phyloP scores from a whole-genome alignment of 2,329 filamentous ascomycete species.

The Fusarium tricinctum region DNA sequence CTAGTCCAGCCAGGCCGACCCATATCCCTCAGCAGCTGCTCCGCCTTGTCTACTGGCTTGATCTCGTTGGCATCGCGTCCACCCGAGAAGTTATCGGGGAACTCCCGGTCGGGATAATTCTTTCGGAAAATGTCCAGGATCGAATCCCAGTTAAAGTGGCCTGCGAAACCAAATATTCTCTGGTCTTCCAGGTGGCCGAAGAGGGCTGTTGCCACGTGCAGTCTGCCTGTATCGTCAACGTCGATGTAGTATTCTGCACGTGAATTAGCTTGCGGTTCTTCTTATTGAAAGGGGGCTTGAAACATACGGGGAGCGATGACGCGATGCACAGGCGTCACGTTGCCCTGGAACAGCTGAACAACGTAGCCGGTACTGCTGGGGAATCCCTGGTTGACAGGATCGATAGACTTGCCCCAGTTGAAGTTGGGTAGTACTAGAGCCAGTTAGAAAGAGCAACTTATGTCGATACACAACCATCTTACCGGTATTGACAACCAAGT shows the following conservation, averaged over 20 bases:
- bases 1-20: constrained; percentile 35
- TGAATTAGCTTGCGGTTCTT: fast-evolving
- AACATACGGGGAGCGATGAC: constrained; percentile 15
- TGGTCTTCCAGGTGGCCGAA: constrained; percentile 61
- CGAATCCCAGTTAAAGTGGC: constrained; percentile 61
- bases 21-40: constrained; percentile 22
- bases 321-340: constrained; percentile 7
- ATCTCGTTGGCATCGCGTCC: constrained; percentile 34
- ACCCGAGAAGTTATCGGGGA: constrained; percentile 45
- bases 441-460: fast-evolving
- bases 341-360: constrained; percentile 43
- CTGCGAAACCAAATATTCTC: constrained; percentile 67
- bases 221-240: constrained; percentile 62
- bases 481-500: constrained; percentile 48
- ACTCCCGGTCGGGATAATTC: constrained; percentile 31
- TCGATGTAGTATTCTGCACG: constrained; percentile 60
- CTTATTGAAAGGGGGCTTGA: fast-evolving
- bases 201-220: constrained; percentile 67
- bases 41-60: constrained; percentile 24
- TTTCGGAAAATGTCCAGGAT: constrained; percentile 52
- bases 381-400: constrained; percentile 38
- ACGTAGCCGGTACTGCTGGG: constrained; percentile 44
- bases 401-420: constrained; percentile 48
- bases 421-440: constrained; percentile 47
- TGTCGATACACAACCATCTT: fast-evolving